Evolutionary conservation across 2,329 filamentous ascomycete genomes (phyloP).

Genomic region (Clarireedia homoeocarpa): DNA sequence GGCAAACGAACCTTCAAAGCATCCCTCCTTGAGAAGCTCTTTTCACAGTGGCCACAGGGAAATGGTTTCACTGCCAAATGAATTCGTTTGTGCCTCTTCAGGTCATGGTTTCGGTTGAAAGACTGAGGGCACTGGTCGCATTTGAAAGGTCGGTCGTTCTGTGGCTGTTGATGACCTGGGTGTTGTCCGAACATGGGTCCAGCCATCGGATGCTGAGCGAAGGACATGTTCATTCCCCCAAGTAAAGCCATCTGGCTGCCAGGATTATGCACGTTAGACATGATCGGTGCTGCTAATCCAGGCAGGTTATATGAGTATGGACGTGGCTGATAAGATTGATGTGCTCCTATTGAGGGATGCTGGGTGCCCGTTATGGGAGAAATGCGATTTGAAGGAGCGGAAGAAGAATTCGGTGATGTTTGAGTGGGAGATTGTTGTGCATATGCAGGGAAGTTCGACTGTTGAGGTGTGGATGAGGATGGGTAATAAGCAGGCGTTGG

Average conservation of each 20-base stretch:
- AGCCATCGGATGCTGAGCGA: constrained; percentile 42
- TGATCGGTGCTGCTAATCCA: constrained; percentile 57
- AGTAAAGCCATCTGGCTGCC: constrained; percentile 65
- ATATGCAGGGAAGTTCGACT: constrained; percentile 39
- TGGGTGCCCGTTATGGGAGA: constrained; percentile 30
- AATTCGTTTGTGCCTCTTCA: constrained; percentile 93
- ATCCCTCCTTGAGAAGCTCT: constrained; percentile 95
- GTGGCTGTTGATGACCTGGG: constrained; percentile 41
- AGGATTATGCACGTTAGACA: constrained; percentile 73
- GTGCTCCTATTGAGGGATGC: constrained; percentile 45
- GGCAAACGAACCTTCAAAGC: constrained; percentile 74
- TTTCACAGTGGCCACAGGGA: constrained; percentile 84
- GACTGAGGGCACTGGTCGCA: constrained; percentile 89
- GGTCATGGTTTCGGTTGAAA: constrained; percentile 92
- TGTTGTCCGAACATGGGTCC: constrained; percentile 53
- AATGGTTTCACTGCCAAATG: constrained; percentile 94
- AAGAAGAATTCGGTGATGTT: constrained; percentile 34
- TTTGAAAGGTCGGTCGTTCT: constrained; percentile 83
- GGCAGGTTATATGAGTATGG: constrained; percentile 50
- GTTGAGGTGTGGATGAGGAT: constrained; percentile 40
- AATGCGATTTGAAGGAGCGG: constrained; percentile 34
- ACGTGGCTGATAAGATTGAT: constrained; percentile 41
- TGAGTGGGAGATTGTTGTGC: constrained; percentile 43
- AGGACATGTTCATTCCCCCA: constrained; percentile 38
- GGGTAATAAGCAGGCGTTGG: constrained; percentile 53